Conservation (phyloP, 352 stramenopile genomes). For the Aphanomyces euteiches region DNA sequence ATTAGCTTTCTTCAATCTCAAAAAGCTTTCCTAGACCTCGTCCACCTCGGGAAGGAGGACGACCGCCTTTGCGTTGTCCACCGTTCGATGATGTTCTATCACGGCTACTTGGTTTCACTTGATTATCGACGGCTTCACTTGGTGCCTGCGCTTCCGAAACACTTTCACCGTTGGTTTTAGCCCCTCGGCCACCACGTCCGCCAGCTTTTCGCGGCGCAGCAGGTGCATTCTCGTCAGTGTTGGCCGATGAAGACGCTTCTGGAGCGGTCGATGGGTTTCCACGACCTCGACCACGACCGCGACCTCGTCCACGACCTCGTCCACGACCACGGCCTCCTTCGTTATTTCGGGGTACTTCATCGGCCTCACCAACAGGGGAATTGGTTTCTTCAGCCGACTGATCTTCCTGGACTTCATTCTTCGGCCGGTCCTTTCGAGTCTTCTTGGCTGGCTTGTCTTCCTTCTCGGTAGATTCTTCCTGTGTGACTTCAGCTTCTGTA, state of each 20-base stretch:
- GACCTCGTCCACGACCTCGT: neutral
- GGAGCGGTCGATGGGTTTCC: neutral
- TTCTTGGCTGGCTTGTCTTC: too few relatives aligned
- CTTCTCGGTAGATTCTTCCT: too few relatives aligned
- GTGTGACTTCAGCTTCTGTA: too few relatives aligned
- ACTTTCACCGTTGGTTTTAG: neutral
- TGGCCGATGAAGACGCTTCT: neutral
- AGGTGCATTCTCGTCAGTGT: neutral
- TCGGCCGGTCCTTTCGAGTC: too few relatives aligned
- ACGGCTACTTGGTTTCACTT: neutral
- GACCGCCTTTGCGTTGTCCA: neutral
- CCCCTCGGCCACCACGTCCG: neutral
- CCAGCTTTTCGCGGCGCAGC: neutral
- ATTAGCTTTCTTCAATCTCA: neutral
- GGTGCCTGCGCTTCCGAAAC: neutral
- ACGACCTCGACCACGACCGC: neutral
- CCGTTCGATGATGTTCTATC: neutral
- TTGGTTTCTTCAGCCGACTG: neutral
- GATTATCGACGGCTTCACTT: neutral
- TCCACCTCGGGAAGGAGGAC: constrained; percentile 1
- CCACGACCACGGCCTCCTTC: neutral
- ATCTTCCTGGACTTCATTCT: neutral
- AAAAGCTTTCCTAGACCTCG: constrained; percentile 10
- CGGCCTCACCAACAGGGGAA: neutral
- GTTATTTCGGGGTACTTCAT: neutral